phyloP scores from a whole-genome alignment of 2,329 filamentous ascomycete genomes.

The Aspergillus sp. region DNA sequence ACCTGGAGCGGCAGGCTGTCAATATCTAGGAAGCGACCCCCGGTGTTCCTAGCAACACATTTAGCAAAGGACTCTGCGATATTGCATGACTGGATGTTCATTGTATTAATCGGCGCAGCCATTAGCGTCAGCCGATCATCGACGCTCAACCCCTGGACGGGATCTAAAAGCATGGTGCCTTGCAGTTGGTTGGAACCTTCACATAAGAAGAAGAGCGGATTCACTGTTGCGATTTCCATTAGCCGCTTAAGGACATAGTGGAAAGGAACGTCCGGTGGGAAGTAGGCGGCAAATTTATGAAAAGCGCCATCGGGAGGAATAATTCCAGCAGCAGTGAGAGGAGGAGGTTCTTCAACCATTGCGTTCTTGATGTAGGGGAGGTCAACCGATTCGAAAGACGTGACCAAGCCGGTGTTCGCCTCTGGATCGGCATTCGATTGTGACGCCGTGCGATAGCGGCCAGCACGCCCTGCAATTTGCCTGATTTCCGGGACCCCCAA shows the following conservation, averaged over 20 bases:
- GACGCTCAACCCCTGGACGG: conserved; percentile 56
- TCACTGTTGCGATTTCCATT: conserved; percentile 56
- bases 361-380: conserved; percentile 52
- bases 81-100: conserved; percentile 31
- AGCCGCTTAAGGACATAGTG: conserved; percentile 72
- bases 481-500: conserved; percentile 73
- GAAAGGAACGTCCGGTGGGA: conserved; percentile 70
- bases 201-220: conserved; percentile 62
- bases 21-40: conserved; percentile 63
- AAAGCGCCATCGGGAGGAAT: conserved; percentile 62
- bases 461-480: conserved; percentile 88
- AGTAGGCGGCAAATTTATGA: conserved; percentile 70
- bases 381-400: conserved; percentile 64
- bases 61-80: conserved; percentile 57
- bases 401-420: conserved; percentile 59
- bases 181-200: conserved; percentile 52
- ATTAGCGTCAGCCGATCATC: conserved; percentile 68
- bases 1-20: conserved; percentile 60
- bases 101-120: conserved; percentile 56
- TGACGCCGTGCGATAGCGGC: conserved; percentile 67
- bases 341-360: conserved; percentile 54
- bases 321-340: conserved; percentile 63
- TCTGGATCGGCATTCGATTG: conserved; percentile 34
- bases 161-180: conserved; percentile 66
- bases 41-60: conserved; percentile 58